Percentiles rank a stretch among this genome's conserved stretches.
phyloP scores from a whole-genome alignment of 2,329 filamentous ascomycete genomes.

The Botryosphaeria dothidea region DNA sequence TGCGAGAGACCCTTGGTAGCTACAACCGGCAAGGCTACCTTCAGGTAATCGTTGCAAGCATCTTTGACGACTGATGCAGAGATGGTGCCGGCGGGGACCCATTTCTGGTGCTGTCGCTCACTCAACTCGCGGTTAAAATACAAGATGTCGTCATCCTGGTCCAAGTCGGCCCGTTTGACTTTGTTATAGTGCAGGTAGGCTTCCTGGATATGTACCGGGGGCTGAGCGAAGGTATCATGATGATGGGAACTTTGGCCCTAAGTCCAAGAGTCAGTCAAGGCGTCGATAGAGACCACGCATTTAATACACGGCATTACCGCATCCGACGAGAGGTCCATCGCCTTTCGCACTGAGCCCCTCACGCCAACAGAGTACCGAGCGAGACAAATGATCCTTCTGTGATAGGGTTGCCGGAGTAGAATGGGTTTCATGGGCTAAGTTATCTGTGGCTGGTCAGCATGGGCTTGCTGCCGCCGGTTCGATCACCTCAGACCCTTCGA shows the following conservation, averaged over 20 bases:
- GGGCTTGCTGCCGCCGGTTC: no score
- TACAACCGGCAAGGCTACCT: neutral
- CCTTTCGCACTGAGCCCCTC: neutral
- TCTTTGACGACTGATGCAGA: neutral
- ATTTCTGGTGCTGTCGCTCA: constrained; percentile 20
- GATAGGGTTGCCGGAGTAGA: neutral
- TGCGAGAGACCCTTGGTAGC: neutral
- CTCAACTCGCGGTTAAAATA: constrained; percentile 37
- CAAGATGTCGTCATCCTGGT: constrained; percentile 50
- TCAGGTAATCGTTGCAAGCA: neutral
- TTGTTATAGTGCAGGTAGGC: constrained; percentile 76
- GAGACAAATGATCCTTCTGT: neutral
- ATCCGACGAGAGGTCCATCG: neutral
- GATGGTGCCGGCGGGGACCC: neutral
- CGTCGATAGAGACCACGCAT: neutral
- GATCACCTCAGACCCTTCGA: no score
- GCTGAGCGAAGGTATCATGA: constrained; percentile 72
- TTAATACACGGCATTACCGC: neutral
- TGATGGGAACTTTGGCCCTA: neutral
- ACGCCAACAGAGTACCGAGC: neutral
- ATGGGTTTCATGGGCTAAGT: neutral
- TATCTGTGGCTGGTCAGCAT: no score
- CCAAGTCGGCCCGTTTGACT: constrained; percentile 52
- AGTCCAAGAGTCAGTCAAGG: neutral
- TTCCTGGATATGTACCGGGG: constrained; percentile 67